These are phyloP conservation scores for Ceratobasidium sp. DNA, from an alignment of 1,284 basidiomycete species.

Conservation along the genomic window DNA sequence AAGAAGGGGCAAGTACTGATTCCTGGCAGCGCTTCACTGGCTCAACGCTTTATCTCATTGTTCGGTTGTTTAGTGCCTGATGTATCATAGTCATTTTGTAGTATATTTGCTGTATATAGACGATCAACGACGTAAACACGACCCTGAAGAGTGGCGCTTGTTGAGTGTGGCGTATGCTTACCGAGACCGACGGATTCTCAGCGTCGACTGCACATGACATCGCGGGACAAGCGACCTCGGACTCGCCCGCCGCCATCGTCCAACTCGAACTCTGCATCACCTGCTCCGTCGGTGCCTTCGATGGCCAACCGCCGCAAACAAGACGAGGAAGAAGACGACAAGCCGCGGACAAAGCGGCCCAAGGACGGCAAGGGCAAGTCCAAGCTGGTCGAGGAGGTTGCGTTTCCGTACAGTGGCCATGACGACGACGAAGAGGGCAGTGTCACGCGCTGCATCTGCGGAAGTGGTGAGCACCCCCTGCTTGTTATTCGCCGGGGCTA, in stretches of 20 bases:
- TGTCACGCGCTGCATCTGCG: constrained; percentile 94
- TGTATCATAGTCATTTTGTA: not conserved
- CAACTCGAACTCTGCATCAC: constrained; percentile 31
- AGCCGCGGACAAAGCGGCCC: constrained; percentile 15
- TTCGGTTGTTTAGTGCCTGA: constrained; percentile 60
- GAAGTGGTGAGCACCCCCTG: constrained; percentile 73
- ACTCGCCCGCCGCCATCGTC: constrained; percentile 19
- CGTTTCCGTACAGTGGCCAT: constrained; percentile 51
- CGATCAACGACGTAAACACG: not conserved
- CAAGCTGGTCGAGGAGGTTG: constrained; percentile 24
- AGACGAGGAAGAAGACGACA: constrained; percentile 24
- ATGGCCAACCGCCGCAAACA: constrained; percentile 31
- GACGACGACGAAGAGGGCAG: constrained; percentile 75
- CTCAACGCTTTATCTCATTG: constrained; percentile 67
- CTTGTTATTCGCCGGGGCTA: not conserved
- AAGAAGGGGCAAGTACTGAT: constrained; percentile 47
- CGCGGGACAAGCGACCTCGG: constrained; percentile 13
- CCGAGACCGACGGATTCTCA: not conserved
- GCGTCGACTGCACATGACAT: constrained; percentile 6
- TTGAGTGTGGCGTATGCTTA: not conserved
- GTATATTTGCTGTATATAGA: not conserved
- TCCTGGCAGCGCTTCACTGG: constrained; percentile 61
- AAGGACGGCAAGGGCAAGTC: constrained; percentile 26
- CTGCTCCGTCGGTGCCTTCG: not conserved
- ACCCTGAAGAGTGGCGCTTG: not conserved